A percentile compares a stretch with the other conserved stretches of the same genome.
phyloP scores from a whole-genome alignment of 495 filamentous ascomycete species.

The Elasticomyces elasticus region DNA sequence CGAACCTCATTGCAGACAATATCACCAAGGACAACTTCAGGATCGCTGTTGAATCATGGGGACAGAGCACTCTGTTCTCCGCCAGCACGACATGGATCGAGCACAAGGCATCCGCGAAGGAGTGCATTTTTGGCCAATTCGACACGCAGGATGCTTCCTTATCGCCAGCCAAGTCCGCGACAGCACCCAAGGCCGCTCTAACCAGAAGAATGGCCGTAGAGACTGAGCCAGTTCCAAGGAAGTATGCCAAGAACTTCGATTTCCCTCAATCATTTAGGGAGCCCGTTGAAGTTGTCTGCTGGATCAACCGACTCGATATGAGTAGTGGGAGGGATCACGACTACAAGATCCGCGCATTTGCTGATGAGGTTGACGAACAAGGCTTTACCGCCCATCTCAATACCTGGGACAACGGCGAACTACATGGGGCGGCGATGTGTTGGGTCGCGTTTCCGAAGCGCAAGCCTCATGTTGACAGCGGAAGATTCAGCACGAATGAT shows the following conservation, averaged over 20 bases:
- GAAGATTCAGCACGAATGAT: constrained; percentile 15
- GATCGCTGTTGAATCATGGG: constrained; percentile 17
- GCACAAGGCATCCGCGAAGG: constrained; percentile 9
- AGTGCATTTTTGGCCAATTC: constrained; percentile 16
- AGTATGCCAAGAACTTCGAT: background rate
- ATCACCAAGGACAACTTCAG: constrained; percentile 10
- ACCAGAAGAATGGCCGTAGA: background rate
- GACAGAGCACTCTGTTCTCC: background rate
- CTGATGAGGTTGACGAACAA: background rate
- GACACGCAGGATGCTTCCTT: background rate
- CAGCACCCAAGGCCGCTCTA: background rate
- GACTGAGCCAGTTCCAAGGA: background rate
- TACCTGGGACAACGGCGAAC: constrained; percentile 16
- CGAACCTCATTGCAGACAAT: constrained; percentile 14
- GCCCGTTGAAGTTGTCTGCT: constrained; percentile 11
- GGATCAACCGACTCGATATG: constrained; percentile 22
- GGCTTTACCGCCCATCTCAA: constrained; percentile 17
- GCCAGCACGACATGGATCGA: constrained; percentile 17
- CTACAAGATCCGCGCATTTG: constrained; percentile 13
- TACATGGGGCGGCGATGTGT: constrained; percentile 20
- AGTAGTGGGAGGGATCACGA: constrained; percentile 1
- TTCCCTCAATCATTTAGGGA: constrained; percentile 12
- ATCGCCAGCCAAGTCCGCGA: background rate
- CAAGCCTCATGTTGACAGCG: constrained; percentile 18
- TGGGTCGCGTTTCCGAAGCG: constrained; percentile 21